Evolutionary conservation across 1,284 basidiomycete genomes (phyloP).

Genomic region (Wolfiporia cocos): DNA sequence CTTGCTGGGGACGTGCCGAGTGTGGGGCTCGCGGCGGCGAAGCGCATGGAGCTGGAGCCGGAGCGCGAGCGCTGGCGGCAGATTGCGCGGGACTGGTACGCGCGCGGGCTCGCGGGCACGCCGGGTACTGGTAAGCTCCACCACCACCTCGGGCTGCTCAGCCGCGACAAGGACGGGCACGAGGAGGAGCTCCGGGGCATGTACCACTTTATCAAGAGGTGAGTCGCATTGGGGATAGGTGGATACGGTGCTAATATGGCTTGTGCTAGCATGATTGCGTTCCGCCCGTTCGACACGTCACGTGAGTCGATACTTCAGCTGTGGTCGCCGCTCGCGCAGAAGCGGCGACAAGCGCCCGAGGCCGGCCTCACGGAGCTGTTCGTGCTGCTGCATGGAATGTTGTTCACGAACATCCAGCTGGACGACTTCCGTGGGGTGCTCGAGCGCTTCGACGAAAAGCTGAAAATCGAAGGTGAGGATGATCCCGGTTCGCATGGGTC

Average conservation of each 20-base stretch:
- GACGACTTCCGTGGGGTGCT: slow-evolving; percentile 85
- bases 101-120: slow-evolving; percentile 78
- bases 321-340: slow-evolving; percentile 75
- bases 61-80: slow-evolving; percentile 92
- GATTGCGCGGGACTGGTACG: slow-evolving; percentile 93
- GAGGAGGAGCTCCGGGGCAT: slow-evolving; percentile 87
- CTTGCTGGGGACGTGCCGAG: slow-evolving; percentile 40
- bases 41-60: slow-evolving; percentile 80
- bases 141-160: slow-evolving; percentile 90
- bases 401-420: slow-evolving; percentile 91
- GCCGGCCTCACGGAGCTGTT: slow-evolving; percentile 80
- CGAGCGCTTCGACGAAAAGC: slow-evolving; percentile 80
- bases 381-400: slow-evolving; percentile 89
- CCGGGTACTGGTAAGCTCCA: slow-evolving; percentile 92
- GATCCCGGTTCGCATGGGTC: too few species aligned
- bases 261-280: slow-evolving; percentile 69
- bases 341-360: slow-evolving; percentile 70
- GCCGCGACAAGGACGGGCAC: slow-evolving; percentile 74
- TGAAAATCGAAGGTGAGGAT: slow-evolving; percentile 66
- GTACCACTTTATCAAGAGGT: slow-evolving; percentile 97
- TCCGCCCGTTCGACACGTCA: slow-evolving; percentile 82
- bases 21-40: slow-evolving; percentile 85
- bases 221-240: slow-evolving; percentile 16
- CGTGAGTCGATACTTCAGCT: slow-evolving; percentile 84
- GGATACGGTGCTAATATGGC: slow-evolving; percentile 10